Base-by-base conservation (phyloP, 257 asterid genomes). In the Forsythia suspensa region DNA sequence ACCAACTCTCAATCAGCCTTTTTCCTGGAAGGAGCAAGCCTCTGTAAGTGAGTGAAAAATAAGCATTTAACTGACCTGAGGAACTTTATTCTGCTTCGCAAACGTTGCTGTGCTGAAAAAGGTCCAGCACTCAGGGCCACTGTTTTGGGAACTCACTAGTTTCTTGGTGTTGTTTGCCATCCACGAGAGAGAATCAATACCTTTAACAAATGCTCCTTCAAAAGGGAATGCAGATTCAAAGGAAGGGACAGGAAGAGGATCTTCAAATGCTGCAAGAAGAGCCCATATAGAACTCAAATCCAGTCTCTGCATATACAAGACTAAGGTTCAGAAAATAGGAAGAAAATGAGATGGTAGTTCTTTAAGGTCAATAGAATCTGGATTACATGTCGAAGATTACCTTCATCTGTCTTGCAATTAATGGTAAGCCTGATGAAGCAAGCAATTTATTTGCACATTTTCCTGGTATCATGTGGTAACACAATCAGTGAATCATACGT, bases 391-490 rank as follows among this genome's bases (percentile, higher is more conserved):
- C 59, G 39, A 69, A 71, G 73, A 52, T 39, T 84, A 93, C 99
- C 99, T 95, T 95, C 97, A 95, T 95, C 86, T 95, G 99, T 82
- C 90, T 88, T 55, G 99, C 99, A 72, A 95, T 83, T 76, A 89
- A 90, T n/a, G 99, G 99, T 82, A 95, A 88, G 74, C 99, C 99
- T 39, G 99, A 95, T 67, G 98, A 74, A 10, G 92, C 91, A 76
- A 95, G 99, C 88, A 93, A 83, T 20, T 93, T 87, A 75, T 95
- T 95, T 37, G 99, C 99, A 87, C 99, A 95, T 91, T 95, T 95
- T 74, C 99, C 99, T 95, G 96, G 84, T 77, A 76, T 40, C 48
- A 71, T 40, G 83, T 77, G 80, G 75, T 69, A 44, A 77, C 51
- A 70, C 29, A 70, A 55, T 63, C 38, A 43, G 69, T 68, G 9